Percentiles rank a stretch among this genome's conserved stretches.
Conservation (phyloP, 2,329 filamentous ascomycete species). For the Beauveria scarabaeidicola region DNA sequence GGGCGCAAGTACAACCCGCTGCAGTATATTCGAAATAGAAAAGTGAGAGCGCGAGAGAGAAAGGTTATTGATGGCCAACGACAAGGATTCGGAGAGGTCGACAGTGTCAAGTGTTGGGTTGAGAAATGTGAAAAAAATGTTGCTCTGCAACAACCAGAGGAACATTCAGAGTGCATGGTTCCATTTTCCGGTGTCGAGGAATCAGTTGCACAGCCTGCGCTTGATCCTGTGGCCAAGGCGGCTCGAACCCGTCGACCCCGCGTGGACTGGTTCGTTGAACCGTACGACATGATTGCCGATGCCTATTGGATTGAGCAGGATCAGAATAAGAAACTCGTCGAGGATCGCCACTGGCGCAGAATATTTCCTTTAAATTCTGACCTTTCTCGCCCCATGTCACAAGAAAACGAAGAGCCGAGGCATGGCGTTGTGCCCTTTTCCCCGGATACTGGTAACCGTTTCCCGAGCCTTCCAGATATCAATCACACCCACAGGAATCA, state of each 20-base stretch:
- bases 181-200: constrained; percentile 39
- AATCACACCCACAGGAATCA: constrained; percentile 16
- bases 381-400: constrained; percentile 23
- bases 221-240: constrained; percentile 34
- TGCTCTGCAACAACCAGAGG: constrained; percentile 17
- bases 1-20: constrained; percentile 82
- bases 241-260: constrained; percentile 62
- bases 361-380: constrained; percentile 49
- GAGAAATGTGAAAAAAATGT: constrained; percentile 46
- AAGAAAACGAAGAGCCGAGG: constrained; percentile 21
- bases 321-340: constrained; percentile 70
- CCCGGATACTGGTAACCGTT: constrained; percentile 19
- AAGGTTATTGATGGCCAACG: constrained; percentile 63
- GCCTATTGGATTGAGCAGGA: constrained; percentile 82
- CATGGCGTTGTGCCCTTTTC: constrained; percentile 18
- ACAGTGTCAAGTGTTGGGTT: constrained; percentile 67
- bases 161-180: constrained; percentile 27
- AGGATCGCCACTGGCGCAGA: constrained; percentile 67
- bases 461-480: constrained; percentile 12
- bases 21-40: constrained; percentile 86
- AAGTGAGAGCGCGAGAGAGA: constrained; percentile 71
- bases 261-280: constrained; percentile 76
- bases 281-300: constrained; percentile 82
- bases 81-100: constrained; percentile 69
- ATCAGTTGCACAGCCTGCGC: constrained; percentile 32